Conservation (phyloP, 176 grass and related monocot species). For the Rhynchospora pubera region DNA sequence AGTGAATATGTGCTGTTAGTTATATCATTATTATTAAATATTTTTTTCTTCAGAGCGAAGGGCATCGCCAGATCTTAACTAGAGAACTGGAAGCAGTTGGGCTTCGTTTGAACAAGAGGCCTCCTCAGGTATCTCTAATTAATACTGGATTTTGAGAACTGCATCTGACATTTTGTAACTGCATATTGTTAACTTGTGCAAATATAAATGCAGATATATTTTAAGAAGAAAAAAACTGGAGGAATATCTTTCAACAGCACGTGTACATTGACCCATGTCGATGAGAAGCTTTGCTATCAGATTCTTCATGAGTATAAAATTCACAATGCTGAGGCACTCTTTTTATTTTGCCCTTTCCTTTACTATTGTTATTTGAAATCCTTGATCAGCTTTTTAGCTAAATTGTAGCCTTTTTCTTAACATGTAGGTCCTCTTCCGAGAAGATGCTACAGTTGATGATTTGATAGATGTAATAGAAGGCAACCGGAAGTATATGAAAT, state of each 20-base stretch:
- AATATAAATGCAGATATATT: slow-evolving; percentile 70
- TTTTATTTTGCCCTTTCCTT: background rate
- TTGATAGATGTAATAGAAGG: slow-evolving; percentile 96
- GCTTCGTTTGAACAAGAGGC: slow-evolving; percentile 90
- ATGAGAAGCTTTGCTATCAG: slow-evolving; percentile 99
- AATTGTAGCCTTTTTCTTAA: background rate
- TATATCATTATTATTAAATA: slow-evolving; percentile 11
- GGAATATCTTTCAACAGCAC: slow-evolving; percentile 97
- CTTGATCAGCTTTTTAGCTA: background rate
- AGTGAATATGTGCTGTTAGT: slow-evolving; percentile 4
- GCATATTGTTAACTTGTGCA: background rate
- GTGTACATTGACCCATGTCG: slow-evolving; percentile 66
- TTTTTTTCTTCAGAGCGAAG: slow-evolving; percentile 78
- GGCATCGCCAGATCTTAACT: slow-evolving; percentile 95
- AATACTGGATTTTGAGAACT: background rate
- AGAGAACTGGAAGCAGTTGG: slow-evolving; percentile 95
- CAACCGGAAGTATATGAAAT: slow-evolving; percentile 97
- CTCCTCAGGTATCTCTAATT: slow-evolving; percentile 60
- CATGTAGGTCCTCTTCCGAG: slow-evolving; percentile 81
- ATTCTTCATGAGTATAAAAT: slow-evolving; percentile 98
- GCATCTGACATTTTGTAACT: background rate
- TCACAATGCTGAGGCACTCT: slow-evolving; percentile 88
- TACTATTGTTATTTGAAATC: background rate
- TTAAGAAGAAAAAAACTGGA: slow-evolving; percentile 97
- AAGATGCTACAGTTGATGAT: slow-evolving; percentile 98